A percentile compares a stretch with the other conserved stretches of the same genome.
Conservation (phyloP, 164 flowering plant species). For the Tetracentron sinense region DNA sequence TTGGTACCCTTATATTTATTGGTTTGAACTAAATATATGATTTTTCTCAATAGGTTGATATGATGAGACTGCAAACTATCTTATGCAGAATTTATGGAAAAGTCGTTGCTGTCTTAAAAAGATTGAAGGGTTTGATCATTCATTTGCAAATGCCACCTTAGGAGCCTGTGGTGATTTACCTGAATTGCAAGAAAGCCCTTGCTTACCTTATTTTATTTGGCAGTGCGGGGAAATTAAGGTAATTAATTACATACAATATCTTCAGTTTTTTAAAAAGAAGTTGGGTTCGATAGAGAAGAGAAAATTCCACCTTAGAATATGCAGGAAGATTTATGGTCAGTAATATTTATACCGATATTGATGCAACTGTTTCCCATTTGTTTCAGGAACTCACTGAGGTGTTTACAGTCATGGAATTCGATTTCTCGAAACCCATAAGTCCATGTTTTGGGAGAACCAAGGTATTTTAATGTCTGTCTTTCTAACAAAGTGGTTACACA, state of each 20-base stretch:
- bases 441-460: slow-evolving; percentile 54
- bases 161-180: slow-evolving; percentile 78
- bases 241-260: slow-evolving; percentile 3
- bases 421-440: slow-evolving; percentile 58
- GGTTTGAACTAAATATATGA: neutral
- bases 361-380: slow-evolving; percentile 6
- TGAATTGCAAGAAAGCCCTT: slow-evolving; percentile 42
- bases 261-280: neutral
- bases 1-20: slow-evolving; percentile 8
- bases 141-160: slow-evolving; percentile 61
- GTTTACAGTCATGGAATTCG: slow-evolving; percentile 76
- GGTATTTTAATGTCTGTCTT: slow-evolving; percentile 39
- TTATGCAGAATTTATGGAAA: slow-evolving; percentile 80
- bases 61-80: neutral
- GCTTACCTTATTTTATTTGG: slow-evolving; percentile 71
- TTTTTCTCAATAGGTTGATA: neutral
- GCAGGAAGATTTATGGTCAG: too few relatives aligned
- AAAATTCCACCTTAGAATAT: too few relatives aligned
- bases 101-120: slow-evolving; percentile 61
- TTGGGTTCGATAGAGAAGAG: neutral
- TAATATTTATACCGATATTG: too few relatives aligned
- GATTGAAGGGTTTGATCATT: slow-evolving; percentile 88
- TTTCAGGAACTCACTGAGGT: slow-evolving; percentile 68
- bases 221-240: slow-evolving; percentile 87
- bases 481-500: neutral